Evolutionary conservation across 768 basidiomycete species (phyloP), one percentile per base, ranked within the genome.

Genomic region (Phlebiopsis gigantea): DNA sequence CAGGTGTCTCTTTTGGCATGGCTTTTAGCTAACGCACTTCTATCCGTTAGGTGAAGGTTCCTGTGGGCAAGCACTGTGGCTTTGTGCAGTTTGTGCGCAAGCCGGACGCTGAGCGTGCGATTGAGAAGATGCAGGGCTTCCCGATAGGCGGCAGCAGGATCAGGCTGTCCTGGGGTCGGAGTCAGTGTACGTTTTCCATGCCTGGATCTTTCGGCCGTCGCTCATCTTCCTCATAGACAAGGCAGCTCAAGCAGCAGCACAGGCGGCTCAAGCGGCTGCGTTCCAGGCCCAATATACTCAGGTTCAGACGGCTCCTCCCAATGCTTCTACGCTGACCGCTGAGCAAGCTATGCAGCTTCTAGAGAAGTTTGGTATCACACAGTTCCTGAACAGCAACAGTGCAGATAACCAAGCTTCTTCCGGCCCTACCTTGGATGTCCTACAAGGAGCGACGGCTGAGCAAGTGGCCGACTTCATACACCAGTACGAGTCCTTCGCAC

Each of bases 1-100:
- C 46, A 26, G 48, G 53, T 41, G 19, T 57, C 48, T 44, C 45
- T 47, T 15, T 46, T 17, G 53, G 25, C 14, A 24, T 56, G 67
- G 57, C 28, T 24, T 55, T 21, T 55, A n/a, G 46, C 26, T 46
- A 17, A 43, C 46, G 10, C 46, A 34, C 41, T 41, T 59, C 45
- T 62, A 90, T 88, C 90, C 94, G 66, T 94, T 62, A 92, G 90
- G 93, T 96, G 67, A 96, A 95, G 71, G 93, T 97, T n/a, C 94
- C 94, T 10, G 87, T 91, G 44, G 93, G 92, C 50, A 96, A 96
- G 66, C 90, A 94, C 61, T 97, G 94, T 64, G 94, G 94, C 1
- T 97, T 97, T 65, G 94, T 97, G 45, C 94, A 97, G 72, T 97
- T 93, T 65, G 90, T 96, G 25, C 81, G 86, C 61, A 93, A 96